phyloP scores from a whole-genome alignment of 352 stramenopile species.

The Phytophthora podocarpi region DNA sequence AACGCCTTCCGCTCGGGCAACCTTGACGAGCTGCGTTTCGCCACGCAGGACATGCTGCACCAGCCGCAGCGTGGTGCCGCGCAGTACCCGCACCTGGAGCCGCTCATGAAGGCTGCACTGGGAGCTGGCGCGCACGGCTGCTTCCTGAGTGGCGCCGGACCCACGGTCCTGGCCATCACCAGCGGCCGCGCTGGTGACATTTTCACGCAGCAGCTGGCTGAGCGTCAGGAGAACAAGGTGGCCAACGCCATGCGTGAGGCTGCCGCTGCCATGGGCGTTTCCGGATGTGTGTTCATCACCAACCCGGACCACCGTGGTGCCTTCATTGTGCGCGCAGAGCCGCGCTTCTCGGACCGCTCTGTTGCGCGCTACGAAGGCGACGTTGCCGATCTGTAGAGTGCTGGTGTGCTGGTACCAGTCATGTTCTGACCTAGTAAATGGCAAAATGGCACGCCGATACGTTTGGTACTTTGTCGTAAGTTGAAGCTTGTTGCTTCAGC shows the following conservation, averaged over 20 bases:
- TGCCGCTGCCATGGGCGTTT: slow-evolving; percentile 90
- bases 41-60: slow-evolving; percentile 94
- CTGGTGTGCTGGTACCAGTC: slow-evolving; percentile 10
- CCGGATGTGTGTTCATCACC: slow-evolving; percentile 97
- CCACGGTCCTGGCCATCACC: slow-evolving; percentile 98
- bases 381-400: slow-evolving; percentile 70
- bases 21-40: slow-evolving; percentile 95
- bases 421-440: slow-evolving; percentile 10
- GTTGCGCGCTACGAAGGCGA: slow-evolving; percentile 87
- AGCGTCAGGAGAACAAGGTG: slow-evolving; percentile 91
- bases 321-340: slow-evolving; percentile 94
- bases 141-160: slow-evolving; percentile 97
- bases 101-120: slow-evolving; percentile 97
- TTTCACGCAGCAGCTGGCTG: slow-evolving; percentile 96
- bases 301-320: slow-evolving; percentile 95
- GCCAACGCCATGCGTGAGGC: slow-evolving; percentile 96
- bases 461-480: slow-evolving; percentile 3
- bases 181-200: slow-evolving; percentile 97
- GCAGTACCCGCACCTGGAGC: slow-evolving; percentile 97
- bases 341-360: slow-evolving; percentile 90
- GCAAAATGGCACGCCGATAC: slow-evolving; percentile 12
- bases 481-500: not conserved
- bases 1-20: slow-evolving; percentile 97
- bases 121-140: slow-evolving; percentile 93
- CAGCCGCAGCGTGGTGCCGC: slow-evolving; percentile 96